Conservation (phyloP, 2,329 filamentous ascomycete genomes). For the Didymella arachidicola region DNA sequence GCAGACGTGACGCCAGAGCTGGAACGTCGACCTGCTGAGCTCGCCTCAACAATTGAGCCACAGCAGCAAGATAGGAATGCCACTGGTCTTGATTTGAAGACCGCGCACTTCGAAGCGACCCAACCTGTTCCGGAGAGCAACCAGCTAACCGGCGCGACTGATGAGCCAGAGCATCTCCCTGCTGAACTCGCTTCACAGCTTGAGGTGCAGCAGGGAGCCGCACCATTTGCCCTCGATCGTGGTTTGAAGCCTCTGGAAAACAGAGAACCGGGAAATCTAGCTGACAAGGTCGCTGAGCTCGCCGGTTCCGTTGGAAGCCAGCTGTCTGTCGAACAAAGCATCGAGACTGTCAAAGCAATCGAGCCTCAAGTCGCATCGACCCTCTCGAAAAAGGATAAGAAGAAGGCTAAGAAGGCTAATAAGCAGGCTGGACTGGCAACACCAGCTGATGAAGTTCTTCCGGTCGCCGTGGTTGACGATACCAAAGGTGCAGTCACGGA, state of each 20-base stretch:
- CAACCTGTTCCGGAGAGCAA: background rate
- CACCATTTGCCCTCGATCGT: background rate
- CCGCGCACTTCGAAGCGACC: background rate
- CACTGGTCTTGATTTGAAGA: background rate
- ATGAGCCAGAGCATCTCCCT: background rate
- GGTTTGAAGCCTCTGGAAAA: background rate
- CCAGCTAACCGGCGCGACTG: background rate
- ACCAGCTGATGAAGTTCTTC: conserved; percentile 4
- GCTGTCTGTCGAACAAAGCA: background rate
- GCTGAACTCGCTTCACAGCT: conserved; percentile 11
- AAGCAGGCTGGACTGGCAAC: conserved; percentile 25
- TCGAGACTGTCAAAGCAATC: background rate
- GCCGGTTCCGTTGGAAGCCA: background rate
- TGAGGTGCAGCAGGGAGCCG: conserved; percentile 12
- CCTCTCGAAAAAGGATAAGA: conserved; percentile 24
- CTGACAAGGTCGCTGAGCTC: background rate
- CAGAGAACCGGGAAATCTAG: background rate
- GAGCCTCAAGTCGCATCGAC: conserved; percentile 1
- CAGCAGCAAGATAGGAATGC: conserved; percentile 8
- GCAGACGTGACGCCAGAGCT: background rate
- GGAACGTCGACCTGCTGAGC: conserved; percentile 9
- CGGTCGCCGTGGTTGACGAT: background rate
- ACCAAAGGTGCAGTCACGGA: background rate
- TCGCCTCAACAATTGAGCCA: conserved; percentile 12
- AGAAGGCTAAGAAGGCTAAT: conserved; percentile 32